A percentile compares a stretch with the other conserved stretches of the same genome.
These are phyloP conservation scores for Nothophytophthora sp. DNA, from an alignment of 352 stramenopile genomes.

Conservation along the genomic window DNA sequence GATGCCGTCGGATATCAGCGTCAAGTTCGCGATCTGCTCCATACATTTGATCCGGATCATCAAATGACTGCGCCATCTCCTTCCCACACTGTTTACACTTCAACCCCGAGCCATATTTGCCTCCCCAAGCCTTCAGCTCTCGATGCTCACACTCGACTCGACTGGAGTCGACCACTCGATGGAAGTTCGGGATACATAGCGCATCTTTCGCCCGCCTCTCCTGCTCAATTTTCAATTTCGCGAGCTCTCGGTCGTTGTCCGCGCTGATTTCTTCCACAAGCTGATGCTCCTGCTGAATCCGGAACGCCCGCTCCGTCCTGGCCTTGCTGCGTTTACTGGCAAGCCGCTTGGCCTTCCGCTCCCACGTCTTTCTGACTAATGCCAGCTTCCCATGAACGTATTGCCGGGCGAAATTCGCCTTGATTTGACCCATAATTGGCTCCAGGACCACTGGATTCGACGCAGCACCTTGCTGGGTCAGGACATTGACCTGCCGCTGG, in stretches of 20 bases:
- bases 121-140: slow-evolving; percentile 66
- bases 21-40: slow-evolving; percentile 55
- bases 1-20: slow-evolving; percentile 48
- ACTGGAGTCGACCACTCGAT: too few species aligned
- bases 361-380: slow-evolving; percentile 71
- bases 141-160: slow-evolving; percentile 57
- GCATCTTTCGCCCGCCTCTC: slow-evolving; percentile 24
- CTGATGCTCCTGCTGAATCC: slow-evolving; percentile 54
- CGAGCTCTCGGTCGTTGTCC: slow-evolving; percentile 35
- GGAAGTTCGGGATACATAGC: slow-evolving; percentile 64
- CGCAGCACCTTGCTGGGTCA: slow-evolving; percentile 13
- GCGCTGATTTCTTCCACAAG: slow-evolving; percentile 35
- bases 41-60: slow-evolving; percentile 47
- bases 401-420: slow-evolving; percentile 53
- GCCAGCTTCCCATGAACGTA: slow-evolving; percentile 59
- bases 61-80: slow-evolving; percentile 62
- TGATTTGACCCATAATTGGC: slow-evolving; percentile 32
- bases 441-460: slow-evolving; percentile 3
- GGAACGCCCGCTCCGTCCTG: slow-evolving; percentile 47
- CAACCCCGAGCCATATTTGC: slow-evolving; percentile 53
- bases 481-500: slow-evolving; percentile 38
- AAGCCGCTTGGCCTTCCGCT: slow-evolving; percentile 57
- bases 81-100: slow-evolving; percentile 71
- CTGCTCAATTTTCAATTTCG: slow-evolving; percentile 29
- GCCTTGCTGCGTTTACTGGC: slow-evolving; percentile 43